These are phyloP conservation scores for Hevea brasiliensis DNA, from an alignment of 345 rosid genomes.

Conservation along the genomic window DNA sequence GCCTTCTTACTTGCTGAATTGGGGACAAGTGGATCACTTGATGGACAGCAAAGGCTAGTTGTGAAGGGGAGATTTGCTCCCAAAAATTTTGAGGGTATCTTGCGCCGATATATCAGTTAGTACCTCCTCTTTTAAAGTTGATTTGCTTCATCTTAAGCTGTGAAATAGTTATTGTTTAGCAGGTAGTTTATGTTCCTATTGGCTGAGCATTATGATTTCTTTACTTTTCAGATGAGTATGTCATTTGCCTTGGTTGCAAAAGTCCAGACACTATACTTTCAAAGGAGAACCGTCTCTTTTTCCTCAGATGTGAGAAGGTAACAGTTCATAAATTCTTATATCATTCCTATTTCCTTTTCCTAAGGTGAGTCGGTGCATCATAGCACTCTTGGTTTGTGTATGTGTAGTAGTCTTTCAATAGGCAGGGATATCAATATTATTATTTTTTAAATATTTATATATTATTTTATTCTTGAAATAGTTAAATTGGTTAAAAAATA, in stretches of 20 bases:
- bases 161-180: background rate
- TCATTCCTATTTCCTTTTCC: background rate
- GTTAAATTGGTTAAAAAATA: background rate
- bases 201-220: background rate
- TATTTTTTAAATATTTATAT: background rate
- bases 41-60: slow-evolving; percentile 87
- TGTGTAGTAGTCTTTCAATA: background rate
- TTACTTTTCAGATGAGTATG: slow-evolving; percentile 37
- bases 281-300: slow-evolving; percentile 40
- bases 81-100: slow-evolving; percentile 81
- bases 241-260: slow-evolving; percentile 40
- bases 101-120: slow-evolving; percentile 89
- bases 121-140: slow-evolving; percentile 15
- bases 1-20: slow-evolving; percentile 85
- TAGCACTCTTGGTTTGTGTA: background rate
- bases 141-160: background rate
- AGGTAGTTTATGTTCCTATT: background rate
- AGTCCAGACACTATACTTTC: slow-evolving; percentile 41
- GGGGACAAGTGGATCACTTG: slow-evolving; percentile 96
- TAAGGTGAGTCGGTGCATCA: background rate
- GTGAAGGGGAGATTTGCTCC: slow-evolving; percentile 95
- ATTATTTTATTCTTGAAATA: background rate
- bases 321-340: background rate
- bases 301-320: slow-evolving; percentile 41
- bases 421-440: too few relatives aligned